phyloP scores from a whole-genome alignment of 192 early-diverging fungal species.

The Jimgerdemannia lactiflua region DNA sequence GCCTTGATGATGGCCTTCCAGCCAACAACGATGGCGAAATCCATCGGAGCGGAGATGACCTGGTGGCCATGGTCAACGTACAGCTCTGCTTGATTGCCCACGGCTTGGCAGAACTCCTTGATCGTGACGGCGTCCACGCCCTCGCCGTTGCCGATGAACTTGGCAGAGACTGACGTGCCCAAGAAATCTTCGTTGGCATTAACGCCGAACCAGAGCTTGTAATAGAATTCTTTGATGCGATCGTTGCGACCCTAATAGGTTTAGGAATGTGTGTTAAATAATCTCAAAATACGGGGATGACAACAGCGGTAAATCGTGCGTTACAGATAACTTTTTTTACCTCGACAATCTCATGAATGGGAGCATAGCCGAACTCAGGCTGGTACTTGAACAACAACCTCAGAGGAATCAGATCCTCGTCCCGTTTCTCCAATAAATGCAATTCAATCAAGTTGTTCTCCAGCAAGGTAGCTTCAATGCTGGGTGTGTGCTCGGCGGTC shows the following conservation, averaged over 20 bases:
- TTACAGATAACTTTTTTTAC: conserved; percentile 17
- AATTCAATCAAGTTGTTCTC: conserved; percentile 52
- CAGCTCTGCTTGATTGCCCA: conserved; percentile 70
- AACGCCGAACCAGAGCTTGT: conserved; percentile 74
- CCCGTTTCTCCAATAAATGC: conserved; percentile 65
- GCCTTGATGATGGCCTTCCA: conserved; percentile 91
- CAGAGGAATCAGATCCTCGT: conserved; percentile 65
- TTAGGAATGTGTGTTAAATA: conserved; percentile 9
- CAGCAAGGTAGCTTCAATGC: conserved; percentile 45
- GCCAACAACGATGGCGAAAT: conserved; percentile 92
- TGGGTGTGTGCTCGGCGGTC: conserved; percentile 40
- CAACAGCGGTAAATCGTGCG: neutral
- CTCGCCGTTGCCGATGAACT: conserved; percentile 62
- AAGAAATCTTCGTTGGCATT: conserved; percentile 44
- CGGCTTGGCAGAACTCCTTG: conserved; percentile 70
- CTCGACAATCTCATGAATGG: conserved; percentile 87
- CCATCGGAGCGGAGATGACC: conserved; percentile 79
- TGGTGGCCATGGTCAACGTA: conserved; percentile 72
- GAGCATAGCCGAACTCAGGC: conserved; percentile 71
- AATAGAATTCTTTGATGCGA: conserved; percentile 86
- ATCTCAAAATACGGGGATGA: neutral
- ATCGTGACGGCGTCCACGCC: conserved; percentile 59
- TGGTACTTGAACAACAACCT: conserved; percentile 81
- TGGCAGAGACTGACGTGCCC: conserved; percentile 57
- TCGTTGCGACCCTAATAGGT: conserved; percentile 62